Evolutionary conservation across 2,329 filamentous ascomycete species (phyloP).

Genomic region (Claviceps spartinae): DNA sequence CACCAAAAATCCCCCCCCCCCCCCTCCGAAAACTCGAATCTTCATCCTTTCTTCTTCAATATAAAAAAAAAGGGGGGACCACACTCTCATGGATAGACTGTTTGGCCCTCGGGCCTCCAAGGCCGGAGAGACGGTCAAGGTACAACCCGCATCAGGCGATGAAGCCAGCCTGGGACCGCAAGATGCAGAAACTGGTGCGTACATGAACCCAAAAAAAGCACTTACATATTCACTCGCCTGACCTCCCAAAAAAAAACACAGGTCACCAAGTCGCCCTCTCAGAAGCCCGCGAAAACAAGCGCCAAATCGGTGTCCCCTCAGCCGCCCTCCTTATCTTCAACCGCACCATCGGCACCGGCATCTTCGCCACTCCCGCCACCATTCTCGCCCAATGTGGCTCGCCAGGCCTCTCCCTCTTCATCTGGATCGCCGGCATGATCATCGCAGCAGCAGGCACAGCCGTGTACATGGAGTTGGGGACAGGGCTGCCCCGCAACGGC

Average conservation of each 20-base stretch:
- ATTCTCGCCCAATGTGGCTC: slow-evolving; percentile 45
- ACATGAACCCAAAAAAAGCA: no score
- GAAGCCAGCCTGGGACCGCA: slow-evolving; percentile 2
- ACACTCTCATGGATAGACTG: neutral
- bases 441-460: slow-evolving; percentile 48
- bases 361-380: slow-evolving; percentile 48
- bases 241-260: neutral
- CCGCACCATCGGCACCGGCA: slow-evolving; percentile 53
- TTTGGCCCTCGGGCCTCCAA: neutral
- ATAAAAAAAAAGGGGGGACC: no score
- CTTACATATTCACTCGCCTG: no score
- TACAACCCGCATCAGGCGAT: neutral
- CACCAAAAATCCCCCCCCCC: no score
- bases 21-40: no score
- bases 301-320: slow-evolving; percentile 41
- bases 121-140: slow-evolving; percentile 5
- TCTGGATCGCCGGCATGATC: slow-evolving; percentile 49
- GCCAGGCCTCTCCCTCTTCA: slow-evolving; percentile 46
- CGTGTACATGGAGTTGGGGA: slow-evolving; percentile 55
- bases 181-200: slow-evolving; percentile 8
- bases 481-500: slow-evolving; percentile 49
- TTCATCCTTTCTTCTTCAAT: no score
- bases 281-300: slow-evolving; percentile 31
- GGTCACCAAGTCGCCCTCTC: slow-evolving; percentile 12
- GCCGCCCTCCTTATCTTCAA: slow-evolving; percentile 50